A percentile compares a stretch with the other conserved stretches of the same genome.
These are phyloP conservation scores for Cladophialophora carrionii DNA, from an alignment of 2,329 filamentous ascomycete species.

Conservation along the genomic window DNA sequence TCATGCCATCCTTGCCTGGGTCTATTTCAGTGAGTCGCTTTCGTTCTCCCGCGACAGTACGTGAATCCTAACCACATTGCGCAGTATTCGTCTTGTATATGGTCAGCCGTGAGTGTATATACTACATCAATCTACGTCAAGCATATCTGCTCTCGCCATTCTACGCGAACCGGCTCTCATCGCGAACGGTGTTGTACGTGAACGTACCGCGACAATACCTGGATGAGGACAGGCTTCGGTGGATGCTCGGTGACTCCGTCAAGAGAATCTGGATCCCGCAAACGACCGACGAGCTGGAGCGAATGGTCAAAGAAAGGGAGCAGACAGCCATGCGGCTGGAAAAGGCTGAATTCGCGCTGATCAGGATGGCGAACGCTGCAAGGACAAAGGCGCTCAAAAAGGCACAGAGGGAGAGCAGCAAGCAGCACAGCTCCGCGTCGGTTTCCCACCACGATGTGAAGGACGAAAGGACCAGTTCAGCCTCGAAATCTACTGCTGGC, in stretches of 20 bases:
- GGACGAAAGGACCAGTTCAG: constrained; percentile 37
- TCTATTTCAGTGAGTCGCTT: constrained; percentile 70
- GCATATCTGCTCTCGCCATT: constrained; percentile 85
- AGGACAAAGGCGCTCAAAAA: constrained; percentile 61
- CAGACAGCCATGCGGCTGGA: constrained; percentile 78
- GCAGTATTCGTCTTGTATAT: constrained; percentile 78
- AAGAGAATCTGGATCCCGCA: constrained; percentile 80
- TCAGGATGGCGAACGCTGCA: constrained; percentile 73
- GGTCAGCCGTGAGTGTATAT: constrained; percentile 83
- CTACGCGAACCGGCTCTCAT: constrained; percentile 82
- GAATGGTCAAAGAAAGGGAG: constrained; percentile 78
- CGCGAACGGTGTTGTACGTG: constrained; percentile 83
- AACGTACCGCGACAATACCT: constrained; percentile 79
- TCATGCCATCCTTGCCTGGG: constrained; percentile 73
- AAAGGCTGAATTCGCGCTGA: constrained; percentile 78
- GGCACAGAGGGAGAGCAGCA: constrained; percentile 52
- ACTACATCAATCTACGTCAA: constrained; percentile 87
- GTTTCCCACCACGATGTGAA: constrained; percentile 63
- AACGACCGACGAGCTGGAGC: constrained; percentile 73
- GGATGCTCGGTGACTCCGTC: constrained; percentile 80
- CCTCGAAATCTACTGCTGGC: constrained; percentile 71
- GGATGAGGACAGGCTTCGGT: constrained; percentile 71
- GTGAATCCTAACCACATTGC: constrained; percentile 42
- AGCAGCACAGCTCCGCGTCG: constrained; percentile 63
- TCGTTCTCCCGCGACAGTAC: constrained; percentile 29